Evolutionary conservation across 2,329 filamentous ascomycete species (phyloP).

Genomic region (Gnomoniopsis smithogilvyi): DNA sequence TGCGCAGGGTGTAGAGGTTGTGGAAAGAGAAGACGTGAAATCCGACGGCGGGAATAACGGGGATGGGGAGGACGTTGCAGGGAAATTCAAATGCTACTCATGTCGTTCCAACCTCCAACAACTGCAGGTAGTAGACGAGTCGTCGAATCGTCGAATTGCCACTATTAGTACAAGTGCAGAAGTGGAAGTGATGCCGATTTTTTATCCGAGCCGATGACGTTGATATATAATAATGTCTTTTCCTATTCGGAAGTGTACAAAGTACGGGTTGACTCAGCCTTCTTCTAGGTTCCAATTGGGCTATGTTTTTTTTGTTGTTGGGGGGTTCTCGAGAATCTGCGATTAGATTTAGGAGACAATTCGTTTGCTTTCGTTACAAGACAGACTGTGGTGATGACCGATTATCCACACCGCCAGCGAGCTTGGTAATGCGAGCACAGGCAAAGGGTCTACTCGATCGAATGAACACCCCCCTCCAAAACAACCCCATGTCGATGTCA

Average conservation of each 20-base stretch:
- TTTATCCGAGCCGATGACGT: neutral
- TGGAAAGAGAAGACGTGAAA: neutral
- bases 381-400: neutral
- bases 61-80: neutral
- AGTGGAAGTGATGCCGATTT: neutral
- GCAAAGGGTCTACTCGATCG: neutral
- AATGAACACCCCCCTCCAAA: too few relatives aligned
- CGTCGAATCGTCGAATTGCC: neutral
- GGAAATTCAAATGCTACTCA: neutral
- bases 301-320: too few relatives aligned
- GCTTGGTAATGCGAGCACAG: neutral
- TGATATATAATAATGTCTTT: neutral
- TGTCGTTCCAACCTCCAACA: too few relatives aligned
- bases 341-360: neutral
- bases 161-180: neutral
- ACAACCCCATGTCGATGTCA: too few relatives aligned
- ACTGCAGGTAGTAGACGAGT: neutral
- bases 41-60: neutral
- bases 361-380: neutral
- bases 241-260: neutral
- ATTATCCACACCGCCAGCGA: neutral
- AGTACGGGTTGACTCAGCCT: neutral
- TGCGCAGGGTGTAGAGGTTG: neutral
- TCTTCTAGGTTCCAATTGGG: neutral
- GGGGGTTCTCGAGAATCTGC: neutral